Conservation (phyloP, 202 grass and related monocot genomes). For the Zoysia matrella region DNA sequence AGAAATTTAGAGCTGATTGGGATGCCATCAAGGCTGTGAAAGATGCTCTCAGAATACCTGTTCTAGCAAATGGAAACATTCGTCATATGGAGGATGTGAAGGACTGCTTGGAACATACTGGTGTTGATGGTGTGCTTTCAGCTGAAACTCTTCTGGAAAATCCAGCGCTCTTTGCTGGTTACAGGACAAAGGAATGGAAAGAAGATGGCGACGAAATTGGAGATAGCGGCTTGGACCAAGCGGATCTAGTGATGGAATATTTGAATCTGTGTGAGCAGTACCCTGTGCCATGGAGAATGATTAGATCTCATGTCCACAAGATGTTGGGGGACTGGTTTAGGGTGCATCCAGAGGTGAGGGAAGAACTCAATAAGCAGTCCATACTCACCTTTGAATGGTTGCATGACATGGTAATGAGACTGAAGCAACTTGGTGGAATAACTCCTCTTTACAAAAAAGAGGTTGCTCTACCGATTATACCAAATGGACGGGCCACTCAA, state of each 20-base stretch:
- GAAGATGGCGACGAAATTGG: slow-evolving; percentile 53
- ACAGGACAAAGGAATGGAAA: slow-evolving; percentile 69
- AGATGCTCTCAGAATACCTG: slow-evolving; percentile 77
- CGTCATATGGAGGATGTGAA: slow-evolving; percentile 80
- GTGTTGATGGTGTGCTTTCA: slow-evolving; percentile 89
- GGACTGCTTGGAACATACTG: slow-evolving; percentile 81
- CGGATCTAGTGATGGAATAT: slow-evolving; percentile 80
- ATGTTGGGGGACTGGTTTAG: slow-evolving; percentile 86
- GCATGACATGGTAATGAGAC: slow-evolving; percentile 82
- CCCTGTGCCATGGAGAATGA: slow-evolving; percentile 96
- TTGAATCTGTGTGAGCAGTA: slow-evolving; percentile 86
- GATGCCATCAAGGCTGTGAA: slow-evolving; percentile 87
- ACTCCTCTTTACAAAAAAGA: slow-evolving; percentile 59
- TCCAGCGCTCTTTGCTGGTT: slow-evolving; percentile 90
- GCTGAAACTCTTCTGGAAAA: slow-evolving; percentile 93
- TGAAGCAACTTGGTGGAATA: slow-evolving; percentile 74
- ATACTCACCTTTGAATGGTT: slow-evolving; percentile 85
- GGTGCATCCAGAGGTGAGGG: slow-evolving; percentile 80
- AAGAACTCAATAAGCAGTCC: slow-evolving; percentile 83
- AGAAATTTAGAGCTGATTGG: slow-evolving; percentile 94
- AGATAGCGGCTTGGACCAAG: slow-evolving; percentile 66
- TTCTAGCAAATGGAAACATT: slow-evolving; percentile 94
- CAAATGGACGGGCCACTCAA: slow-evolving; percentile 32
- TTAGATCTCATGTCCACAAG: slow-evolving; percentile 94
- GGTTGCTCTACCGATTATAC: background rate